Percentiles rank a stretch among this genome's conserved stretches.
These are phyloP conservation scores for Stephania cephalantha DNA, from an alignment of 164 flowering plant species.

Conservation along the genomic window DNA sequence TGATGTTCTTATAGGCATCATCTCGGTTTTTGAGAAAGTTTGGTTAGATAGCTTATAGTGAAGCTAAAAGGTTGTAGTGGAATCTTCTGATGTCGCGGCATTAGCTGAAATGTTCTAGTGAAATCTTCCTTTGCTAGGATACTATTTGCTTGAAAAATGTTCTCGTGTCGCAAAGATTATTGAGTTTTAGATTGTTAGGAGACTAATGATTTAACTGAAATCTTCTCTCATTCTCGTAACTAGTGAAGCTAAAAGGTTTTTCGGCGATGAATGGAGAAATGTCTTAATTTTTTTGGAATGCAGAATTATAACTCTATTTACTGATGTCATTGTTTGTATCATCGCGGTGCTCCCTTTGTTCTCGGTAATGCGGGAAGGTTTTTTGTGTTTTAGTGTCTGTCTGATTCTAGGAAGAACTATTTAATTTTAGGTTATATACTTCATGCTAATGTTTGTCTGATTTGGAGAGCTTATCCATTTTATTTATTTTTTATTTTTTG, in stretches of 20 bases:
- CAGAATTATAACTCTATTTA: not conserved
- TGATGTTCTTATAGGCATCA: not conserved
- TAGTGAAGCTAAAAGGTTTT: not conserved
- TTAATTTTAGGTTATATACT: not conserved
- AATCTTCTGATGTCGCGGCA: not conserved
- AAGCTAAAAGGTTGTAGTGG: not conserved
- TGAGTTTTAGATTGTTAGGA: not conserved
- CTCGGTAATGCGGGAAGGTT: not conserved
- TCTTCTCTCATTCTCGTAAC: not conserved
- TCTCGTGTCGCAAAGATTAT: not conserved
- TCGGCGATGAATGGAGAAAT: not conserved
- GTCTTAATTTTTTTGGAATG: not conserved
- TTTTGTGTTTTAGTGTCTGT: not conserved
- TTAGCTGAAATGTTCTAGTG: not conserved
- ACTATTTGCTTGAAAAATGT: not conserved
- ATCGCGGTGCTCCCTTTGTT: not conserved
- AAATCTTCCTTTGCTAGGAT: no score
- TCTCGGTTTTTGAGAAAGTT: not conserved
- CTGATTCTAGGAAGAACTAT: not conserved
- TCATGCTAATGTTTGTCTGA: not conserved
- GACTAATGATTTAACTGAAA: not conserved
- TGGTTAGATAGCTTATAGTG: not conserved
- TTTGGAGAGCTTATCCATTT: not conserved
- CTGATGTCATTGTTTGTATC: not conserved
- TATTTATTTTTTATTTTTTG: constrained; percentile 1